phyloP scores from a whole-genome alignment of 305 asterid species.

The Solanum hybrid region DNA sequence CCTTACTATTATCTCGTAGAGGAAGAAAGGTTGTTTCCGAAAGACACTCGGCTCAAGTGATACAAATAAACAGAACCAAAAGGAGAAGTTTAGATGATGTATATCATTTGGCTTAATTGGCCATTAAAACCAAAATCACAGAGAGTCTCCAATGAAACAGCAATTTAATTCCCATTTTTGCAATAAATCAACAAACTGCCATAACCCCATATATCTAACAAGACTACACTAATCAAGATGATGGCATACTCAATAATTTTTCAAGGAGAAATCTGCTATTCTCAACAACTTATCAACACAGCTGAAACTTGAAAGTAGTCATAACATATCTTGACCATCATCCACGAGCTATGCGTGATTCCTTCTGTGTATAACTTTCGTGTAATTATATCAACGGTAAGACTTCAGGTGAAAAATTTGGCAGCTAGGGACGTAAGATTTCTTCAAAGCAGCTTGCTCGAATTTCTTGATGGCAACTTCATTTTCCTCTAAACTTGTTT shows the following conservation, averaged over 20 bases:
- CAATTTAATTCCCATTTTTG: background rate
- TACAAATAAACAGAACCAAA: background rate
- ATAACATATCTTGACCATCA: background rate
- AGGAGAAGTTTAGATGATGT: background rate
- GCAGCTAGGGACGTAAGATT: slow-evolving; percentile 39
- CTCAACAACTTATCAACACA: background rate
- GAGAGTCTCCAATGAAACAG: background rate
- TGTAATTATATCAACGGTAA: slow-evolving; percentile 23
- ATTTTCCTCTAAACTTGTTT: slow-evolving; percentile 68
- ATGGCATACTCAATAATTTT: background rate
- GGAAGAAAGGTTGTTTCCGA: background rate
- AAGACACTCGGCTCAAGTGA: background rate
- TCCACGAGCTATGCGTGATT: background rate
- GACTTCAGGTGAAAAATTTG: slow-evolving; percentile 71
- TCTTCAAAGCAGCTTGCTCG: slow-evolving; percentile 43
- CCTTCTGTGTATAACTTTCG: background rate
- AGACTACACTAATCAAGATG: background rate
- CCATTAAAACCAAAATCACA: background rate
- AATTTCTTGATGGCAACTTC: slow-evolving; percentile 58
- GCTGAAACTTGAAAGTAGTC: background rate
- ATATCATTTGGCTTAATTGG: background rate
- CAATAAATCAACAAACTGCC: background rate
- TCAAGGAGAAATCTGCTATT: background rate
- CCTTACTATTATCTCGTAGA: background rate
- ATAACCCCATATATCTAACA: background rate